Evolutionary conservation across 176 grass and related monocot genomes (phyloP).

Genomic region (maize (Zea mays)): Zm-B73-REFERENCE-NAM-5.0 NC_050097.1:11065501-11066000

Average conservation of each 20-base stretch:
- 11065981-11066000: conserved; percentile 70
- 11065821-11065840: conserved; percentile 66
- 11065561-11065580: conserved; percentile 94
- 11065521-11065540: conserved; percentile 69
- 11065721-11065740: conserved; percentile 94
- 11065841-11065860: conserved; percentile 98
- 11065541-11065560: conserved; percentile 86
- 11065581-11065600: conserved; percentile 96
- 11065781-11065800: conserved; percentile 21
- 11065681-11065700: conserved; percentile 88
- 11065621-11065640: conserved; percentile 76
- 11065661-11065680: conserved; percentile 83
- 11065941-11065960: conserved; percentile 69
- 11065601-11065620: conserved; percentile 80
- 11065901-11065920: conserved; percentile 71
- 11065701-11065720: conserved; percentile 81
- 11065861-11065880: conserved; percentile 88
- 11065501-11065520: conserved; percentile 78
- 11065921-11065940: conserved; percentile 77
- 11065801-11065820: conserved; percentile 38
- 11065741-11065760: conserved; percentile 53
- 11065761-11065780: conserved; percentile 24
- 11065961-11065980: conserved; percentile 91
- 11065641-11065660: conserved; percentile 90
- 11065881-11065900: conserved; percentile 84